Conservation (phyloP, 2,329 filamentous ascomycete genomes). For the Onygenales sp. region DNA sequence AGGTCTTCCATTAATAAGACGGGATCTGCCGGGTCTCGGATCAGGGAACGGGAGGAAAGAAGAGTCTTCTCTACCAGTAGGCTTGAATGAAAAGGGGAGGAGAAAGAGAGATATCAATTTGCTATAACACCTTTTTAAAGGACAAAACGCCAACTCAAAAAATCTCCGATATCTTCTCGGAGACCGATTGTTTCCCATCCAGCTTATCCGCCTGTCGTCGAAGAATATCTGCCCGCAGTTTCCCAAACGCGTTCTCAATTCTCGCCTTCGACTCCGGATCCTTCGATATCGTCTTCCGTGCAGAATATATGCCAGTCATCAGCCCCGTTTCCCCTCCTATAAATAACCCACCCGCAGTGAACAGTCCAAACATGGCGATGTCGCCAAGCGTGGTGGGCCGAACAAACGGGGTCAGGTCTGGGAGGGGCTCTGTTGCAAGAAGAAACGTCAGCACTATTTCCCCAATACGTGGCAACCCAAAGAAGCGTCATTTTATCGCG, state of each 20-base stretch:
- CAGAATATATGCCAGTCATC: constrained; percentile 47
- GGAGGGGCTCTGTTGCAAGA: constrained; percentile 43
- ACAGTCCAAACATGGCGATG: constrained; percentile 53
- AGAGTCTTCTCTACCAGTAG: background rate
- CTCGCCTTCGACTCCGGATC: constrained; percentile 47
- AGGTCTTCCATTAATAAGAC: too few relatives aligned
- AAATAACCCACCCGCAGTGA: constrained; percentile 52
- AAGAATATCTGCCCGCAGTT: constrained; percentile 55
- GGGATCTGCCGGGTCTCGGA: too few relatives aligned
- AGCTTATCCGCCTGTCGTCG: constrained; percentile 48
- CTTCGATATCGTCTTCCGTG: constrained; percentile 42
- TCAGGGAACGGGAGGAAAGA: background rate
- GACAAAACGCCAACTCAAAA: background rate
- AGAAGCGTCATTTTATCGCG: too few relatives aligned
- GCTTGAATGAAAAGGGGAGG: too few relatives aligned
- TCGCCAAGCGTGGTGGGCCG: constrained; percentile 52
- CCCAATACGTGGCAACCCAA: background rate
- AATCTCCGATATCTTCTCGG: background rate
- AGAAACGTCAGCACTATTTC: background rate
- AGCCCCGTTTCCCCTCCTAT: constrained; percentile 55
- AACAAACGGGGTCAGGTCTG: constrained; percentile 50
- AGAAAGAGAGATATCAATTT: background rate
- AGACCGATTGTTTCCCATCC: constrained; percentile 30
- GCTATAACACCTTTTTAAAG: too few relatives aligned
- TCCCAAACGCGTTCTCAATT: constrained; percentile 54